A percentile compares a stretch with the other conserved stretches of the same genome.
phyloP scores from a whole-genome alignment of 1,284 basidiomycete genomes.

The Sporisorium scitamineum region DNA sequence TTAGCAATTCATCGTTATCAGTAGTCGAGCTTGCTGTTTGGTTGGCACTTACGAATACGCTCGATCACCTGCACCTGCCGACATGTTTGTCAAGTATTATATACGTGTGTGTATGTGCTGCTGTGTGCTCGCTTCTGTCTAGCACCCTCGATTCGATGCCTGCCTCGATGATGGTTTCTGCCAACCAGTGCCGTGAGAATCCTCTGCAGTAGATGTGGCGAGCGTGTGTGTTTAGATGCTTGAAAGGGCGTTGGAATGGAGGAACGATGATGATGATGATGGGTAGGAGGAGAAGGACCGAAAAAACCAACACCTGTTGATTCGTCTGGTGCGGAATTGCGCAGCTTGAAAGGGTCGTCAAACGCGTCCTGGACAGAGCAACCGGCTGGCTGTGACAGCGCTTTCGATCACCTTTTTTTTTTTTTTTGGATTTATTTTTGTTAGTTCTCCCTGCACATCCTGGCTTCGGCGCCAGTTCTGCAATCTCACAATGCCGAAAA shows the following conservation, averaged over 20 bases:
- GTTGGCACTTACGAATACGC: slow-evolving; percentile 58
- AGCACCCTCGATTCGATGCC: neutral
- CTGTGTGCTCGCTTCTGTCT: neutral
- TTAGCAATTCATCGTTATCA: no score
- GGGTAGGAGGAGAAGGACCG: neutral
- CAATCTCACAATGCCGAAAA: slow-evolving; percentile 1
- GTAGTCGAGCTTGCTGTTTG: no score
- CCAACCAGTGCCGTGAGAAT: no score
- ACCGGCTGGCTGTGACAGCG: neutral
- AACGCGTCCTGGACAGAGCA: slow-evolving; percentile 24
- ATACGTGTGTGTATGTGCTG: neutral
- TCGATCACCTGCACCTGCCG: slow-evolving; percentile 66
- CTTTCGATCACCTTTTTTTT: slow-evolving; percentile 7
- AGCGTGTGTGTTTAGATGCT: neutral
- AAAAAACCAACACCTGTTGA: slow-evolving; percentile 20
- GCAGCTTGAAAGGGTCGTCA: slow-evolving; percentile 19
- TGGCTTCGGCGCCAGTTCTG: neutral
- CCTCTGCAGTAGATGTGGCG: no score
- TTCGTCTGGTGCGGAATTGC: neutral
- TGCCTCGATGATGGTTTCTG: neutral
- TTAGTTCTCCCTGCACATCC: slow-evolving; percentile 10
- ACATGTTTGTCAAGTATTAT: slow-evolving; percentile 43
- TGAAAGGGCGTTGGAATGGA: neutral
- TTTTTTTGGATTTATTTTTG: neutral
- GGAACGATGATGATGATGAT: neutral